Base-by-base conservation (phyloP, 495 filamentous ascomycete species). In the Aspergillus funiculosus region DNA sequence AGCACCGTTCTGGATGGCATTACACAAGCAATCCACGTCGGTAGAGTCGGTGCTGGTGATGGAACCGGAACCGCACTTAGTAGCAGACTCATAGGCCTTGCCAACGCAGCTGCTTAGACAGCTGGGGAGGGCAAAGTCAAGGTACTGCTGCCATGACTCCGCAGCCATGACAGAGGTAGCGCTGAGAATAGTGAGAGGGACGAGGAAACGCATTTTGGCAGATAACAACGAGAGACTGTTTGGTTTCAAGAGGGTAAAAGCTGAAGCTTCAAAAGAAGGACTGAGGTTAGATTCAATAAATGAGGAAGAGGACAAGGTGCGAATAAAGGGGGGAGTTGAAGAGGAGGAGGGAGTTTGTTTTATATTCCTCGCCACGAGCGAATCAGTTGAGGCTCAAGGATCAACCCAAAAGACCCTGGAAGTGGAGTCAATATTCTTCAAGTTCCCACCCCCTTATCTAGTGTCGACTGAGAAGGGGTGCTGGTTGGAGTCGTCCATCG, bases 161-260 rank as follows among this genome's bases (percentile, higher is more conserved):
- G 24, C 27, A 20, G 40, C 40, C 28, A 43, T 7, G 5, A 43
- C 40, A n/a, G 28, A 11, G 28, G 40, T 17, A 21, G 28, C 40
- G 6, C 40, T 20, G 28, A 43, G 28, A 25, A 43, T 19, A 32
- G 13, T 21, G 10, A 34, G 10, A 4, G 40, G 28, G 19, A 43
- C 18, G 20, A 34, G 7, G 40, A 32, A 43, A 31, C 40, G 40
- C 40, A 43, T 43, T 11, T 43, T 43, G 39, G 15, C n/a, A n/a
- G n/a, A n/a, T 17, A 11, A n/a, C 11, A 19, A n/a, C 13, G 1
- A n/a, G 10, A 10, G 30, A 19, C 1, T 30, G 14, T 5, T 20
- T 22, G 17, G 37, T 26, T 27, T 39, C 22, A 26, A 1, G 5
- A 26, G 22, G 18, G 24, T 15, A 4, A n/a, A 18, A 22, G 20